phyloP scores from a whole-genome alignment of 2,329 filamentous ascomycete species.

The Colletotrichum simmondsii region DNA sequence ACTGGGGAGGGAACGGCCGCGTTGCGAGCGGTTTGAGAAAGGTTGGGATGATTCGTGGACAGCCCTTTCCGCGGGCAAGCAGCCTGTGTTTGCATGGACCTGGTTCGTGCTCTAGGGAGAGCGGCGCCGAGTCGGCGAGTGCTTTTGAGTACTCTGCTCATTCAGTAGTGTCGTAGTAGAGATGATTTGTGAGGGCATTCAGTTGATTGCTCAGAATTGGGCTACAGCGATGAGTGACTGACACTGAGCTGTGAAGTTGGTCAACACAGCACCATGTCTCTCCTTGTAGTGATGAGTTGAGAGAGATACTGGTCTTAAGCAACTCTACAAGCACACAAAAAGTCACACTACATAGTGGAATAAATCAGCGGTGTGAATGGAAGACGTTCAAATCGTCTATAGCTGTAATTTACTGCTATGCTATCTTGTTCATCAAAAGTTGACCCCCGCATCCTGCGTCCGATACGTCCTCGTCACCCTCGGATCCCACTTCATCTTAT shows the following conservation, averaged over 20 bases:
- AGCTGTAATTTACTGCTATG: too few relatives aligned
- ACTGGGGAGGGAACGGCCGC: not conserved
- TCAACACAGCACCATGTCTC: too few relatives aligned
- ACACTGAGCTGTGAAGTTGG: too few relatives aligned
- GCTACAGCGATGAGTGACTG: too few relatives aligned
- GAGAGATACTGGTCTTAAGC: too few relatives aligned
- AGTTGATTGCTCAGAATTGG: too few relatives aligned
- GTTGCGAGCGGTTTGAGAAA: not conserved
- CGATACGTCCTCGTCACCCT: conserved; percentile 15
- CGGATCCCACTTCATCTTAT: conserved; percentile 35
- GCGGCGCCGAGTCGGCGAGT: not conserved
- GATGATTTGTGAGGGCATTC: not conserved
- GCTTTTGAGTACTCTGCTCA: not conserved
- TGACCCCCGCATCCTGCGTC: conserved; percentile 11
- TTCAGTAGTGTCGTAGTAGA: not conserved
- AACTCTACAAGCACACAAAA: too few relatives aligned
- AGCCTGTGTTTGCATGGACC: not conserved
- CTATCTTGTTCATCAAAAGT: not conserved
- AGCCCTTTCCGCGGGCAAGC: too few relatives aligned
- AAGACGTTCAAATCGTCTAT: not conserved
- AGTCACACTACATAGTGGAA: too few relatives aligned
- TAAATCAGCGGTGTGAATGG: too few relatives aligned
- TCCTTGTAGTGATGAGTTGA: too few relatives aligned
- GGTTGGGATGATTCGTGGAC: conserved; percentile 6
- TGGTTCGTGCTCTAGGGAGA: not conserved